Conservation (phyloP, 371 early-diverging fungal genomes). For the Phascolomyces articulosus region DNA sequence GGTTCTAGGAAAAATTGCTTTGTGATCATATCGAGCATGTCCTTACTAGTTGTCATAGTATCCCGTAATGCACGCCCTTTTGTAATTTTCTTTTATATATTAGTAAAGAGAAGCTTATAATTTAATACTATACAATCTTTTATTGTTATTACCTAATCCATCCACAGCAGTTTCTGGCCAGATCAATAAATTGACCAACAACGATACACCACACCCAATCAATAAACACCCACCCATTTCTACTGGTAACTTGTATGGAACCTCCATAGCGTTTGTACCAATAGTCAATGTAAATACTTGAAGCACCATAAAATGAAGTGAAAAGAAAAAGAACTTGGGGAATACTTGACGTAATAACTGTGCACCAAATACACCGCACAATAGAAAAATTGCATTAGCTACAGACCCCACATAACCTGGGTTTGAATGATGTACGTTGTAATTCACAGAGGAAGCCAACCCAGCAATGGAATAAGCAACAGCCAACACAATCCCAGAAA, state of each 20-base stretch:
- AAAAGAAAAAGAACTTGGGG: conserved; percentile 33
- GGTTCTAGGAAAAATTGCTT: conserved; percentile 49
- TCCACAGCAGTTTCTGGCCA: conserved; percentile 58
- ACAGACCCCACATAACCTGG: conserved; percentile 6
- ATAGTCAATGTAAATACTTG: conserved; percentile 29
- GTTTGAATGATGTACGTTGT: conserved; percentile 27
- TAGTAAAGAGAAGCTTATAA: no score
- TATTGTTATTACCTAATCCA: conserved; percentile 36
- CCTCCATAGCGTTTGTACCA: conserved; percentile 5
- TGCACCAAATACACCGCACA: conserved; percentile 20
- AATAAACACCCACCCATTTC: conserved; percentile 22
- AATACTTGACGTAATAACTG: conserved; percentile 24
- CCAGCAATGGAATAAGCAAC: conserved; percentile 25
- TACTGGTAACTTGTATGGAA: conserved; percentile 8
- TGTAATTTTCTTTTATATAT: no score
- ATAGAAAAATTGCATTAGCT: conserved; percentile 12
- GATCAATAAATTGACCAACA: conserved; percentile 40
- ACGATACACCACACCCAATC: conserved; percentile 28
- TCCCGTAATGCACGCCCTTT: conserved; percentile 45
- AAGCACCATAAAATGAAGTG: conserved; percentile 35
- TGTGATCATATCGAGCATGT: conserved; percentile 42
- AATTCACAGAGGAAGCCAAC: conserved; percentile 23
- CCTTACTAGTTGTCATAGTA: conserved; percentile 34
- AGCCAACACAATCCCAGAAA: conserved; percentile 28
- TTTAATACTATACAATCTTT: no score